phyloP scores from a whole-genome alignment of 2,329 filamentous ascomycete genomes.

The Trichoderma cornu-damae region DNA sequence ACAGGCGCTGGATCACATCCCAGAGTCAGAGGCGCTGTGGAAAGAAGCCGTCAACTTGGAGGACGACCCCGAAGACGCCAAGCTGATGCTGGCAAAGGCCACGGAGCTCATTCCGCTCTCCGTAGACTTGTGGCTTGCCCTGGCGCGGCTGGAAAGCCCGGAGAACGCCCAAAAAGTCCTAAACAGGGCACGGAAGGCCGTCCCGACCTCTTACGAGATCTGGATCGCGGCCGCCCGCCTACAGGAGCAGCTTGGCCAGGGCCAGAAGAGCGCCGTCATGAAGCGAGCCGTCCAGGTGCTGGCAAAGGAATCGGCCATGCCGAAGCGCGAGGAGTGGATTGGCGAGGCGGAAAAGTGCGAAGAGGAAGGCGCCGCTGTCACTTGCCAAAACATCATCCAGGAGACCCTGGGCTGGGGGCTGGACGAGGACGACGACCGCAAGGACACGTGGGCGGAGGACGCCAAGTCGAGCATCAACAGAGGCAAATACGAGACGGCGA shows the following conservation, averaged over 20 bases:
- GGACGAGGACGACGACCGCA: conserved; percentile 93
- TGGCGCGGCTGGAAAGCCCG: conserved; percentile 81
- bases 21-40: conserved; percentile 94
- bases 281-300: conserved; percentile 85
- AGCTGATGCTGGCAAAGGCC: conserved; percentile 84
- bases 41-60: conserved; percentile 96
- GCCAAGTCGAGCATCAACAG: conserved; percentile 75
- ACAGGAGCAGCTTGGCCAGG: conserved; percentile 80
- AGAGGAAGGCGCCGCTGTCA: conserved; percentile 79
- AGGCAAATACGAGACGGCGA: conserved; percentile 81
- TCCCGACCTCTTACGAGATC: conserved; percentile 89
- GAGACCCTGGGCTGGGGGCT: conserved; percentile 90
- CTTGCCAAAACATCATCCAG: conserved; percentile 82
- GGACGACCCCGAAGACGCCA: conserved; percentile 82
- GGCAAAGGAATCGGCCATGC: conserved; percentile 89
- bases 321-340: conserved; percentile 96
- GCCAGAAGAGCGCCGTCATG: conserved; percentile 82
- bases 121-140: conserved; percentile 89
- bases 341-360: conserved; percentile 91
- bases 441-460: conserved; percentile 94
- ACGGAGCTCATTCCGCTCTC: conserved; percentile 92
- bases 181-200: conserved; percentile 89
- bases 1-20: conserved; percentile 86
- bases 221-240: conserved; percentile 93
- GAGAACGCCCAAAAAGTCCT: conserved; percentile 92